A percentile compares a stretch with the other conserved stretches of the same genome.
These are phyloP conservation scores for Fusarium udum DNA, from an alignment of 2,329 filamentous ascomycete genomes.

Conservation along the genomic window DNA sequence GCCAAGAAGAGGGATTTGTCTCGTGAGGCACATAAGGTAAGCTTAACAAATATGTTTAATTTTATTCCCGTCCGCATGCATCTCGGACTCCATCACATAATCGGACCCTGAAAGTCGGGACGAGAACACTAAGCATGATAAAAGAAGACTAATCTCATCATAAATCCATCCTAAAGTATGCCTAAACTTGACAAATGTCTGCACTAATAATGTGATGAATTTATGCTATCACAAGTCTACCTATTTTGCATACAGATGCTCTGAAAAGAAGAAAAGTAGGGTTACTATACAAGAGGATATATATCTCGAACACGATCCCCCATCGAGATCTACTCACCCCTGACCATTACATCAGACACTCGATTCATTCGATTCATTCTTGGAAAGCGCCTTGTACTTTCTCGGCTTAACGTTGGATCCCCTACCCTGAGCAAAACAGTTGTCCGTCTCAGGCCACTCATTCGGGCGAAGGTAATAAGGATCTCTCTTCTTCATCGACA, in stretches of 20 bases:
- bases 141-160: neutral
- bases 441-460: conserved; percentile 33
- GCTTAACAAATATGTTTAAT: conserved; percentile 21
- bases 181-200: neutral
- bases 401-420: conserved; percentile 28
- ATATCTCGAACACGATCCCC: neutral
- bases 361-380: conserved; percentile 10
- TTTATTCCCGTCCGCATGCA: neutral
- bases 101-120: neutral
- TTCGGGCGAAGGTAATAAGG: conserved; percentile 32
- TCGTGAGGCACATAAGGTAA: conserved; percentile 2
- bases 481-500: conserved; percentile 38
- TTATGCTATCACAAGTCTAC: neutral
- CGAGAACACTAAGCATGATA: neutral
- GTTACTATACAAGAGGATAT: neutral
- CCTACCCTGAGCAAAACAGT: conserved; percentile 37
- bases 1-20: conserved; percentile 4
- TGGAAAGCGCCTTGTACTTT: conserved; percentile 19
- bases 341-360: conserved; percentile 15
- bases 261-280: neutral
- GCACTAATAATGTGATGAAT: neutral
- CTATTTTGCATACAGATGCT: neutral
- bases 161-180: neutral
- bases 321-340: conserved; percentile 1
- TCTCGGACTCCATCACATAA: neutral